A percentile compares a stretch with the other conserved stretches of the same genome.
Evolutionary conservation across 2,329 filamentous ascomycete genomes (phyloP).

Genomic region (Trichoderma atroviride): DNA sequence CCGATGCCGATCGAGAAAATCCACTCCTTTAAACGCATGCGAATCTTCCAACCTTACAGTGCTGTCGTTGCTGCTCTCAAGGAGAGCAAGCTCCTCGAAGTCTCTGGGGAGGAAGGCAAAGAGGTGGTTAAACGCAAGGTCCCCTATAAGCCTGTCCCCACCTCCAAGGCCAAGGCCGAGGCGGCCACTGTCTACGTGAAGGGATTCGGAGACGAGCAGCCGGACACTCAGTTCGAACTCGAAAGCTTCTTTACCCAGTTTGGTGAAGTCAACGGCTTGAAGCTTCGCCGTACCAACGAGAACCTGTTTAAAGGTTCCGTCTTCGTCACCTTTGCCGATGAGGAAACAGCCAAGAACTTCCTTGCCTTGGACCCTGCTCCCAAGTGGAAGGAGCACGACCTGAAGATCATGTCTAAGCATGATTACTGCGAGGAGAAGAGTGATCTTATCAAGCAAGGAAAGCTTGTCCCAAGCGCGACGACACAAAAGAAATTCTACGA

Average conservation of each 20-base stretch:
- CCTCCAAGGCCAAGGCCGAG: constrained; percentile 67
- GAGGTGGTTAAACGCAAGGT: constrained; percentile 78
- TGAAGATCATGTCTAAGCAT: constrained; percentile 85
- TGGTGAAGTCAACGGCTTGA: constrained; percentile 78
- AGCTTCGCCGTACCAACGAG: constrained; percentile 75
- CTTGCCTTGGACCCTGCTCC: constrained; percentile 78
- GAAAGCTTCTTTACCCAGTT: constrained; percentile 87
- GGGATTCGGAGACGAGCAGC: constrained; percentile 85
- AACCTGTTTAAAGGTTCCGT: constrained; percentile 93
- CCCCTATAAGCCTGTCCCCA: constrained; percentile 62
- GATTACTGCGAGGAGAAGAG: constrained; percentile 82
- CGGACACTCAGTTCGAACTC: constrained; percentile 87
- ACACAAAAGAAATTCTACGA: constrained; percentile 53
- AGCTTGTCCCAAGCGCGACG: constrained; percentile 60
- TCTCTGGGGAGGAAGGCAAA: constrained; percentile 72
- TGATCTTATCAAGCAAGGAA: constrained; percentile 70
- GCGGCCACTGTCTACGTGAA: constrained; percentile 85
- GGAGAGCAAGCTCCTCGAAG: constrained; percentile 71
- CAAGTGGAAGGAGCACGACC: constrained; percentile 77
- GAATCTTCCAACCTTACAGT: constrained; percentile 84
- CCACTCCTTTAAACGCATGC: constrained; percentile 93
- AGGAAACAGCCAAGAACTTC: constrained; percentile 80
- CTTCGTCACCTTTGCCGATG: constrained; percentile 86
- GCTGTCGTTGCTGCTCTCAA: constrained; percentile 82
- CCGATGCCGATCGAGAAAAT: constrained; percentile 78